Evolutionary conservation across 345 rosid species (phyloP), one percentile per base, ranked within the genome.

Genomic region (Cardamine occulta): DNA sequence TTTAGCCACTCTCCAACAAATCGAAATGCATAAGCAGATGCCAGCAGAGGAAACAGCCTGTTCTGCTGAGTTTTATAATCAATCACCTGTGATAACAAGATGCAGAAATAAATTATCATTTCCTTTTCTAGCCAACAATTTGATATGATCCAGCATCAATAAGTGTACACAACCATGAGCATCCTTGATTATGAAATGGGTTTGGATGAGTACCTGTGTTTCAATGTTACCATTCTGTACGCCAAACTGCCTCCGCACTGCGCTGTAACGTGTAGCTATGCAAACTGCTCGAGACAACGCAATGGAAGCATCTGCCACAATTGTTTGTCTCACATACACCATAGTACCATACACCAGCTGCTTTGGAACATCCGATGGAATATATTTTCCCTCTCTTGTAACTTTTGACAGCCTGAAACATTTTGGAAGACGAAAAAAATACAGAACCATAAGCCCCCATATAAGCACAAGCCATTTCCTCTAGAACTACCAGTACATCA

Each of bases 1-100:
- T 89, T 89, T 83, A 96, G 87, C 99, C 99, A 93, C 82, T 96
- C 98, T 54, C 99, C 94, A 53, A 91, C 98, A 75, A 96, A 89
- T 82, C 98, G 89, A 74, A 89, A 96, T 72, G 99, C 99, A 83
- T 93, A 96, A 34, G 99, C 99, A 70, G 98, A 93, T 79, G 99
- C 99, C 82, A 96, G 87, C 88, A 96, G 84, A 75, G 99, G 99
- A 75, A 96, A 96, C 48, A 96, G 94, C 81, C 99, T 82, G 80
- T 77, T 88, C 78, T 96, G 99, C 84, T 96, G 99, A 68, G 98
- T 92, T 82, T 89, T 93, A 76, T 93, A 96, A 81, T 96, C 90
- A 79, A 96, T 91, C 86, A 96, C 98, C 99, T 96, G 82, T 63
- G 45, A 69, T 11, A 62, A 70, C 34, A 77, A 63, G 47, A 71